phyloP scores from a whole-genome alignment of 2,329 filamentous ascomycete genomes.

The Lasiodiplodia sp. region DNA sequence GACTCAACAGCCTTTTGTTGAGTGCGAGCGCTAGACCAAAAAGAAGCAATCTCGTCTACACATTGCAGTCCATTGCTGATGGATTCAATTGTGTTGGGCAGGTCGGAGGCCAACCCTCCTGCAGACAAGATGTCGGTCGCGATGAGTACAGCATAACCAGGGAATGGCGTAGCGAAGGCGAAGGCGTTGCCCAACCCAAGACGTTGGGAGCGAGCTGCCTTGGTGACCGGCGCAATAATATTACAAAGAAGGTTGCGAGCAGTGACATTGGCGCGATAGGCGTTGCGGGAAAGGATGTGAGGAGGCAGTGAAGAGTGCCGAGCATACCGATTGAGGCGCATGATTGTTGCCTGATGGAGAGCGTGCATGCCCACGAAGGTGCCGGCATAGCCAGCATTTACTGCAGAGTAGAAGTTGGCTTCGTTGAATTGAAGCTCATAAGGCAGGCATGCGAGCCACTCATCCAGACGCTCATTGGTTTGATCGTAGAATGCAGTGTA shows the following conservation, averaged over 20 bases:
- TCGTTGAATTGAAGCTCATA: constrained; percentile 61
- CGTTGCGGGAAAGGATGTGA: constrained; percentile 43
- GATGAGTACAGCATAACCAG: constrained; percentile 67
- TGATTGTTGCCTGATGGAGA: constrained; percentile 69
- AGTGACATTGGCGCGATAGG: constrained; percentile 35
- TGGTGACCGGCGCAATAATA: constrained; percentile 44
- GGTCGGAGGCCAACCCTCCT: constrained; percentile 58
- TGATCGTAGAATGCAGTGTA: constrained; percentile 62
- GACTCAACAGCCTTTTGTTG: constrained; percentile 59
- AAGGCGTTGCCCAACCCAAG: constrained; percentile 41
- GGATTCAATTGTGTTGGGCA: constrained; percentile 62
- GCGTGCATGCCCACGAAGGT: constrained; percentile 70
- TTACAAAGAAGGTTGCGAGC: constrained; percentile 42
- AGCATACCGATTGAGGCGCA: constrained; percentile 70
- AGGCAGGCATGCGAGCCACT: constrained; percentile 67
- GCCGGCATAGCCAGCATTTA: constrained; percentile 62
- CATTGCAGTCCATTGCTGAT: constrained; percentile 62
- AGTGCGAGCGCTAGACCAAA: constrained; percentile 66
- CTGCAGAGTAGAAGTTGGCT: constrained; percentile 65
- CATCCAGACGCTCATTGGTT: constrained; percentile 60
- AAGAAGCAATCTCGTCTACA: constrained; percentile 62
- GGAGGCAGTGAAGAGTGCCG: constrained; percentile 39
- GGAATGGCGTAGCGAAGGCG: constrained; percentile 65
- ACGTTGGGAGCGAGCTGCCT: constrained; percentile 39
- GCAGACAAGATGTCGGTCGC: constrained; percentile 73